These are phyloP conservation scores for Saposhnikovia divaricata DNA, from an alignment of 129 eudicot genomes.

Conservation along the genomic window DNA sequence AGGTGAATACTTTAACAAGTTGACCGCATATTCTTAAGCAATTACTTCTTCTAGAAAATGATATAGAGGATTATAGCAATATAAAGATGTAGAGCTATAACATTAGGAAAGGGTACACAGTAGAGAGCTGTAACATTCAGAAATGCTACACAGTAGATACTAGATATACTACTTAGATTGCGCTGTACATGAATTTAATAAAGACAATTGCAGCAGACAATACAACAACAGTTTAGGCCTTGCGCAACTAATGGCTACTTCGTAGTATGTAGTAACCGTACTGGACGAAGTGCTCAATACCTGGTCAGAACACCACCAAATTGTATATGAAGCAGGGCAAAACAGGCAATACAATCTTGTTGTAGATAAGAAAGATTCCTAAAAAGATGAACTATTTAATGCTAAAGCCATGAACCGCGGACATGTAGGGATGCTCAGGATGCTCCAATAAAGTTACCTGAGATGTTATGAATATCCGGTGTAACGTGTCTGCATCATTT, in stretches of 20 bases:
- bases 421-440: neutral
- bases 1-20: neutral
- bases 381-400: neutral
- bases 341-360: neutral
- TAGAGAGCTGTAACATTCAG: neutral
- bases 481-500: slow-evolving; percentile 65
- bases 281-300: neutral
- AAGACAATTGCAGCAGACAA: neutral
- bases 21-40: neutral
- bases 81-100: neutral
- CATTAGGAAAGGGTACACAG: neutral
- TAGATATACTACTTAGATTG: neutral
- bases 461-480: slow-evolving; percentile 88
- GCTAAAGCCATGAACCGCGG: neutral
- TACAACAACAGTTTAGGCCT: neutral
- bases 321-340: neutral
- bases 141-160: neutral
- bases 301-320: neutral
- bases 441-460: slow-evolving; percentile 44
- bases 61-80: neutral
- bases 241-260: neutral
- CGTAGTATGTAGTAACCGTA: neutral
- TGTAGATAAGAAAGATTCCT: neutral
- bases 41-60: neutral
- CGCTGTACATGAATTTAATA: neutral